Percentiles rank a stretch among this genome's conserved stretches.
Conservation (phyloP, 1,139 yeast genomes). For the Yamadazyma blattariae region DNA sequence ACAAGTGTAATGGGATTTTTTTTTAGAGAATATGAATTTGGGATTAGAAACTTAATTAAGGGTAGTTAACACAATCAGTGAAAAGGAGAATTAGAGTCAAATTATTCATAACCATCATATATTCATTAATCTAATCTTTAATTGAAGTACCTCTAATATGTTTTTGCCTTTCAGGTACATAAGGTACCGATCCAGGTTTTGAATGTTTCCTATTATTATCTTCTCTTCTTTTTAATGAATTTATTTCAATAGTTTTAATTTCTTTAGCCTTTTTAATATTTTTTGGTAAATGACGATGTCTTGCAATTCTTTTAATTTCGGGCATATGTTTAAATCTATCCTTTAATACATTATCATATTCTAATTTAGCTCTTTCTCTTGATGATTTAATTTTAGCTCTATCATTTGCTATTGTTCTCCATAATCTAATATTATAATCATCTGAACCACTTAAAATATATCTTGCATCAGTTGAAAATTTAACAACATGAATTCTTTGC, state of each 20-base stretch:
- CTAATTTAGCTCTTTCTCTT: constrained; percentile 77
- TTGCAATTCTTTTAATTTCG: constrained; percentile 81
- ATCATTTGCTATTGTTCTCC: constrained; percentile 89
- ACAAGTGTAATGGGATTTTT: no score
- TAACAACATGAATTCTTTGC: constrained; percentile 89
- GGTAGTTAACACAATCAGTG: no score
- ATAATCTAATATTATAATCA: constrained; percentile 89
- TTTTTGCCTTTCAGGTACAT: constrained; percentile 70
- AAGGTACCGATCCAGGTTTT: constrained; percentile 65
- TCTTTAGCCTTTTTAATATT: constrained; percentile 87
- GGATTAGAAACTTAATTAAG: no score
- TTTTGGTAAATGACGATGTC: constrained; percentile 89
- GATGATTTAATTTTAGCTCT: constrained; percentile 79
- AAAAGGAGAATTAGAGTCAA: no score
- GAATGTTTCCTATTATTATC: constrained; percentile 78
- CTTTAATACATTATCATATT: constrained; percentile 87
- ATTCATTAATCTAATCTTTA: no score
- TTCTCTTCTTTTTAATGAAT: constrained; percentile 74
- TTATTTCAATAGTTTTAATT: constrained; percentile 72
- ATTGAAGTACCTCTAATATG: constrained; percentile 84
- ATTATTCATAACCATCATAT: no score
- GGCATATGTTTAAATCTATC: constrained; percentile 96
- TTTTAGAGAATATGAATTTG: no score
- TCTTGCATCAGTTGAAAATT: constrained; percentile 83
- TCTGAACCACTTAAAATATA: constrained; percentile 91